Conservation (phyloP, 73 alveolate genomes). For the Paraurostyla sp. region DNA sequence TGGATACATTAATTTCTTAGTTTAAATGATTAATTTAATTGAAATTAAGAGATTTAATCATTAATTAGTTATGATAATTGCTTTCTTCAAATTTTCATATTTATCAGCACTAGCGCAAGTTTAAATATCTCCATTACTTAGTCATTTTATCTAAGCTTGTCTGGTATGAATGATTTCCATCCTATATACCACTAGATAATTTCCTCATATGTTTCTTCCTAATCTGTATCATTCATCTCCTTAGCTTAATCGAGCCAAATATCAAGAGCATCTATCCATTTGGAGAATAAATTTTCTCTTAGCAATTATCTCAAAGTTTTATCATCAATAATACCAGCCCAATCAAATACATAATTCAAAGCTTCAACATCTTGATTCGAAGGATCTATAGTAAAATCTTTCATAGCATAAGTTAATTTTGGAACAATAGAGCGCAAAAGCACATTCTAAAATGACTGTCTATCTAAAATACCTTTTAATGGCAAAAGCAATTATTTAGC, state of each 20-base stretch:
- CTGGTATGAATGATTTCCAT: slow-evolving; percentile 47
- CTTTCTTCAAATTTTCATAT: background rate
- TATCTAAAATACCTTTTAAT: background rate
- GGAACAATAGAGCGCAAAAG: slow-evolving; percentile 7
- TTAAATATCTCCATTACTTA: background rate
- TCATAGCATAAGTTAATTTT: slow-evolving; percentile 10
- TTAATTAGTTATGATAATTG: background rate
- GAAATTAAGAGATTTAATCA: slow-evolving; percentile 10
- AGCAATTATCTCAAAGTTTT: background rate
- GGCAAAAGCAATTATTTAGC: background rate
- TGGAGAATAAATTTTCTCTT: slow-evolving; percentile 16
- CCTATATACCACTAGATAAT: slow-evolving; percentile 13
- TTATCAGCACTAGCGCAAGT: background rate
- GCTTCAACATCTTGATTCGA: slow-evolving; percentile 19
- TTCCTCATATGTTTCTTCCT: slow-evolving; percentile 6
- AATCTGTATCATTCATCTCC: background rate
- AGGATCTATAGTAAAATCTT: slow-evolving; percentile 29
- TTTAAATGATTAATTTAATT: background rate
- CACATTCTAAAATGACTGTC: slow-evolving; percentile 24
- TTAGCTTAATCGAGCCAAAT: background rate
- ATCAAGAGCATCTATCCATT: slow-evolving; percentile 37
- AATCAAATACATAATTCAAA: background rate
- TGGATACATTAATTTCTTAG: background rate
- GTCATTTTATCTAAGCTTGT: background rate
- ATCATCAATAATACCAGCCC: slow-evolving; percentile 26